Percentiles rank a stretch among this genome's conserved stretches.
These are phyloP conservation scores for Jasminum sambac DNA, from an alignment of 257 asterid species.

Conservation along the genomic window DNA sequence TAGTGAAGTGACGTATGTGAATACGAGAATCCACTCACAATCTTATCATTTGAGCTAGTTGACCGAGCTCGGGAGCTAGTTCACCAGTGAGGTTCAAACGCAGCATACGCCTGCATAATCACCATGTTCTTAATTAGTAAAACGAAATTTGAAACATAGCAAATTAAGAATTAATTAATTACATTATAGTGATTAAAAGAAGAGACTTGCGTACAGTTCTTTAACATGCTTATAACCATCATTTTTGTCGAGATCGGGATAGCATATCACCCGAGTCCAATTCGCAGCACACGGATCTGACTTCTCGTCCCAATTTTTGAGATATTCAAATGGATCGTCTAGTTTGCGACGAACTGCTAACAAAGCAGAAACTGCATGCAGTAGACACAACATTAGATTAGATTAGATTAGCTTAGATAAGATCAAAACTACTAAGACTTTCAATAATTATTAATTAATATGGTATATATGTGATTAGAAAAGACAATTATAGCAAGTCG, in stretches of 20 bases:
- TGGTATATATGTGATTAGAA: not conserved
- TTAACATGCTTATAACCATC: slow-evolving; percentile 46
- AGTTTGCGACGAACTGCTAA: slow-evolving; percentile 37
- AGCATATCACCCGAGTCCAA: slow-evolving; percentile 42
- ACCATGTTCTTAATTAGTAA: not conserved
- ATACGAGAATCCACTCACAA: slow-evolving; percentile 28
- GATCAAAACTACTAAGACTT: too few relatives aligned
- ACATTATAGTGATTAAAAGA: too few relatives aligned
- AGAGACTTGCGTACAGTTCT: slow-evolving; percentile 35
- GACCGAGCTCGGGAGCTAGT: slow-evolving; percentile 55
- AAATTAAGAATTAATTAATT: too few relatives aligned
- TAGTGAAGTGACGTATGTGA: not conserved
- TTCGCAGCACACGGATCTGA: slow-evolving; percentile 38
- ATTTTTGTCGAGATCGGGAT: not conserved
- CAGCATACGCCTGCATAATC: slow-evolving; percentile 43
- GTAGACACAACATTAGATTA: not conserved
- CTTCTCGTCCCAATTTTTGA: slow-evolving; percentile 36
- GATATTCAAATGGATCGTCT: slow-evolving; percentile 36
- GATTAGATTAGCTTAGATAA: too few relatives aligned
- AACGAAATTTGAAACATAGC: not conserved
- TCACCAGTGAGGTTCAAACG: slow-evolving; percentile 37
- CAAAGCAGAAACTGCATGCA: slow-evolving; percentile 39
- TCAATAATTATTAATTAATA: not conserved
- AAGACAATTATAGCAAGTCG: not conserved
- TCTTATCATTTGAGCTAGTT: slow-evolving; percentile 28